phyloP scores from a whole-genome alignment of 495 filamentous ascomycete species.

The Hypomontagnella monticulosa region DNA sequence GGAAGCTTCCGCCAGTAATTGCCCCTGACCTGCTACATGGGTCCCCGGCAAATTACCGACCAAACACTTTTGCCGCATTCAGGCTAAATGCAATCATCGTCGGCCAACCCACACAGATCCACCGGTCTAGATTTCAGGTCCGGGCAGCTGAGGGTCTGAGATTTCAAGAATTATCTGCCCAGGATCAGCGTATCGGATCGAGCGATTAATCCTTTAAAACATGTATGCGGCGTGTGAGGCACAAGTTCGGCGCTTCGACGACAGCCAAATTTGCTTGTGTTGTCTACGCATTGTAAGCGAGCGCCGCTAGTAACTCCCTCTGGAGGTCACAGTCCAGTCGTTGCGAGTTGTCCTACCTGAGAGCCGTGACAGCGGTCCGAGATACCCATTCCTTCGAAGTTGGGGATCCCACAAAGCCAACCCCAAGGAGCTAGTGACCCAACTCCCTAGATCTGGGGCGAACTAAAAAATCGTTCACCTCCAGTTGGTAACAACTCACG shows the following conservation, averaged over 20 bases:
- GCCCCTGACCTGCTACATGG: constrained; percentile 21
- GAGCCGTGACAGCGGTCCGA: constrained; percentile 28
- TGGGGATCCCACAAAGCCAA: constrained; percentile 23
- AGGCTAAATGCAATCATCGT: constrained; percentile 35
- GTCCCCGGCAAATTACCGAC: constrained; percentile 29
- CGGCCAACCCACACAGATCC: constrained; percentile 21
- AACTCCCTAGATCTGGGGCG: constrained; percentile 34
- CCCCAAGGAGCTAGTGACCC: constrained; percentile 12
- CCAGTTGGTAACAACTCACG: constrained; percentile 19
- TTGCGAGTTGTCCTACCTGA: constrained; percentile 8
- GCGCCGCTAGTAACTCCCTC: constrained; percentile 15
- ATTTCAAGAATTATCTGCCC: constrained; percentile 22
- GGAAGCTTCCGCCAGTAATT: constrained; percentile 30
- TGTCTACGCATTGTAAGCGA: constrained; percentile 11
- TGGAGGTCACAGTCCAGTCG: neutral
- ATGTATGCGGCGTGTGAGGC: constrained; percentile 17
- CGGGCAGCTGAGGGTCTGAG: constrained; percentile 18
- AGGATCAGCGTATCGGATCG: constrained; percentile 21
- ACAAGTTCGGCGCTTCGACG: constrained; percentile 17
- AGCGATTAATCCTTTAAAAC: constrained; percentile 23
- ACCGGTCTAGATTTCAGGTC: constrained; percentile 32
- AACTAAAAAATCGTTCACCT: constrained; percentile 22
- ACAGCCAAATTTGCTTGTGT: constrained; percentile 4
- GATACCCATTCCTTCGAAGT: constrained; percentile 22
- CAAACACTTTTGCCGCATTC: constrained; percentile 38